Evolutionary conservation across 331 rosid genomes (phyloP).

Genomic region (Rosa hybrid): DNA sequence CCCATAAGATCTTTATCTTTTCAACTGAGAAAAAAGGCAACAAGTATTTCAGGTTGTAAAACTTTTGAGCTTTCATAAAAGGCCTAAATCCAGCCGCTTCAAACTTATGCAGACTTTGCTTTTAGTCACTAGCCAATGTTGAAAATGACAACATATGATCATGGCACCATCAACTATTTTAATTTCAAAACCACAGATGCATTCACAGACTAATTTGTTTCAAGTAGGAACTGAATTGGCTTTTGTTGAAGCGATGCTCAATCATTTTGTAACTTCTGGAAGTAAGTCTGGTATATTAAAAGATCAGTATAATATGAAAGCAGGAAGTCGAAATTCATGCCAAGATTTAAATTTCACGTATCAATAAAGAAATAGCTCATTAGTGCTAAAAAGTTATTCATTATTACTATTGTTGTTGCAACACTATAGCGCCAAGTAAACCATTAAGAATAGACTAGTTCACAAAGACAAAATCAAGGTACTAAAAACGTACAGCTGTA

Average conservation of each 20-base stretch:
- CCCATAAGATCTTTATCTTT: neutral
- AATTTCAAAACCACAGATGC: neutral
- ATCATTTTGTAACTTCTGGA: neutral
- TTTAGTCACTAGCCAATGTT: neutral
- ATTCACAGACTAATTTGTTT: neutral
- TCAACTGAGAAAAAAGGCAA: neutral
- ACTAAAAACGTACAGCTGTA: neutral
- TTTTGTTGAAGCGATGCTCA: neutral
- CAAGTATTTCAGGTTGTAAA: neutral
- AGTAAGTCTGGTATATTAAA: neutral
- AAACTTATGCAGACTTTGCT: neutral
- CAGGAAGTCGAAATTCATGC: neutral
- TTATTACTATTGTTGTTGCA: neutral
- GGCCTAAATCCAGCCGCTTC: neutral
- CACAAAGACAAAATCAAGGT: neutral
- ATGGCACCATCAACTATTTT: neutral
- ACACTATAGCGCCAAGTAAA: neutral
- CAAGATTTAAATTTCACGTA: neutral
- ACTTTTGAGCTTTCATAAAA: neutral
- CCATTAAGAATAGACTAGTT: neutral
- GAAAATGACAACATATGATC: neutral
- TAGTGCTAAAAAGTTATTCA: neutral
- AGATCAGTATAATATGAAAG: neutral
- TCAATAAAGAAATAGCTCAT: neutral
- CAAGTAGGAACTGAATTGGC: neutral